phyloP scores from a whole-genome alignment of 2,329 filamentous ascomycete genomes.

The Trematosphaeria pertusa region DNA sequence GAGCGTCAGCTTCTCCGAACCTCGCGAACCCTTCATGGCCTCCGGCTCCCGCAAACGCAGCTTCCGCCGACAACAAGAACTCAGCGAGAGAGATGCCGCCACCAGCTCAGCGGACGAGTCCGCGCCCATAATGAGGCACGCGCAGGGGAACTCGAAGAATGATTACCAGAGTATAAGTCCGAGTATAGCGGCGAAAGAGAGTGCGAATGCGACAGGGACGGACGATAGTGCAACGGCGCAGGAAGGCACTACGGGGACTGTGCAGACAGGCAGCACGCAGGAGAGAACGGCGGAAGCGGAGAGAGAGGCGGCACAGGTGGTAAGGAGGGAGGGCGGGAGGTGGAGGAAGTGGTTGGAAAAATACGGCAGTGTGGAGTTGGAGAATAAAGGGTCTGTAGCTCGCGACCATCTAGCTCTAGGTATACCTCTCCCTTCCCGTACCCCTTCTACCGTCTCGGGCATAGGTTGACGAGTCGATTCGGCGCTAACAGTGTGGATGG shows the following conservation, averaged over 20 bases:
- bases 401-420: conserved; percentile 82
- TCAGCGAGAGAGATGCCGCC: not conserved
- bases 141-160: not conserved
- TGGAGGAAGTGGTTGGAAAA: conserved; percentile 63
- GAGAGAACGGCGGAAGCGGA: conserved; percentile 24
- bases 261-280: conserved; percentile 2
- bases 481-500: too few species aligned
- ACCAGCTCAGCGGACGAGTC: conserved; percentile 37
- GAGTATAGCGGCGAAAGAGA: conserved; percentile 7
- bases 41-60: conserved; percentile 20
- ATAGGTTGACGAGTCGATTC: too few species aligned
- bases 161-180: conserved; percentile 37
- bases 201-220: conserved; percentile 3
- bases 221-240: conserved; percentile 6
- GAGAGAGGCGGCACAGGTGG: conserved; percentile 27
- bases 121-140: conserved; percentile 29
- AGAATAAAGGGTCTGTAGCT: conserved; percentile 86
- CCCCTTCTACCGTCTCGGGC: not conserved
- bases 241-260: conserved; percentile 1
- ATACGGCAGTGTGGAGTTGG: conserved; percentile 74
- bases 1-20: not conserved
- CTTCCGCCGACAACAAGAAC: not conserved
- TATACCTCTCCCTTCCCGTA: conserved; percentile 47
- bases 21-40: conserved; percentile 4
- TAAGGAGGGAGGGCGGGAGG: conserved; percentile 51